phyloP scores from a whole-genome alignment of 768 basidiomycete genomes.

The Chalciporus pseudorubinellus region DNA sequence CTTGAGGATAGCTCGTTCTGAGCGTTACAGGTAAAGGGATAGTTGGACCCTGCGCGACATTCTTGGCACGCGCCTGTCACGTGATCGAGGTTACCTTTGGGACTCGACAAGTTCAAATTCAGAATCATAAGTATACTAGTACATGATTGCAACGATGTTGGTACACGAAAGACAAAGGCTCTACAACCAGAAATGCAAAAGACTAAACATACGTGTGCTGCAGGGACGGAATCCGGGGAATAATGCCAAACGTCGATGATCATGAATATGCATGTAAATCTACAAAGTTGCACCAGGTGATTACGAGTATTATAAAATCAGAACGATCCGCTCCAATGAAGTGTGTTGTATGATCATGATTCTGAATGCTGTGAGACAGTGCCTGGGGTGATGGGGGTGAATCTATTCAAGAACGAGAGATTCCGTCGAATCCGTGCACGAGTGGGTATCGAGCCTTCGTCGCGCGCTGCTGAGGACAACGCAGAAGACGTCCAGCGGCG shows the following conservation, averaged over 20 bases:
- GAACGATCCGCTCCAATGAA: conserved; percentile 5
- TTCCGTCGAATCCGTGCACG: conserved; percentile 31
- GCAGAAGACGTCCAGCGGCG: conserved; percentile 22
- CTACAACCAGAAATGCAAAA: background rate
- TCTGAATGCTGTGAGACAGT: conserved; percentile 8
- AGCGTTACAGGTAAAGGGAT: background rate
- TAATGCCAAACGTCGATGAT: conserved; percentile 10
- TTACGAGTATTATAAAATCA: conserved; percentile 4
- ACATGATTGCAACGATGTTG: background rate
- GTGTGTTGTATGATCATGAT: conserved; percentile 7
- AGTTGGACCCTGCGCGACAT: conserved; percentile 3
- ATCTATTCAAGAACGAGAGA: conserved; percentile 36
- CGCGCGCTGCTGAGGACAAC: conserved; percentile 12
- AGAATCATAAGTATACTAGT: too few species aligned
- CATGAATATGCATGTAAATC: conserved; percentile 15
- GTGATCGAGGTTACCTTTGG: conserved; percentile 29
- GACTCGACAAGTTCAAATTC: too few species aligned
- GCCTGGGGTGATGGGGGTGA: conserved; percentile 23
- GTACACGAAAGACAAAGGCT: conserved; percentile 6
- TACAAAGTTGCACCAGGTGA: conserved; percentile 5
- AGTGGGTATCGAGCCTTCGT: conserved; percentile 13
- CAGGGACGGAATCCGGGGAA: conserved; percentile 7
- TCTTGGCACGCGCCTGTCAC: conserved; percentile 22
- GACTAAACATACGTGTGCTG: too few species aligned
- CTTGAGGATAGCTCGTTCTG: conserved; percentile 1